Evolutionary conservation across 1,139 yeast genomes (phyloP).

Genomic region (Ogataea hybrid): DNA sequence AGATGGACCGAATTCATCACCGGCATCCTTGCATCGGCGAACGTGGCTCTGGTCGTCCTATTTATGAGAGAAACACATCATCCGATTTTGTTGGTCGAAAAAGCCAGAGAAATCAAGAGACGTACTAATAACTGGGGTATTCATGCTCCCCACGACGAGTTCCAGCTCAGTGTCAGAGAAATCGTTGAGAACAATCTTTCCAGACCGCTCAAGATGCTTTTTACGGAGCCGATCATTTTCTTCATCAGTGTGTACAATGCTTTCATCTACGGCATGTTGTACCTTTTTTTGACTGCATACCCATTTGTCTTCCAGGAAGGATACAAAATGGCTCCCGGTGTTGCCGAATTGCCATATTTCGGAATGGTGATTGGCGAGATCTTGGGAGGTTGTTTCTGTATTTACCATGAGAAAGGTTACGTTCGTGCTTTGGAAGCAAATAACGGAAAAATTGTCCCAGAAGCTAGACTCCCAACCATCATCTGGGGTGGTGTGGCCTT

Average conservation of each 20-base stretch:
- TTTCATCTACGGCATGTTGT: slow-evolving; percentile 80
- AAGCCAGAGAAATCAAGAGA: slow-evolving; percentile 61
- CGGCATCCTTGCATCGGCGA: slow-evolving; percentile 55
- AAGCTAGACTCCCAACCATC: slow-evolving; percentile 75
- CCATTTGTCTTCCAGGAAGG: slow-evolving; percentile 69
- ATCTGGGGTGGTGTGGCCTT: slow-evolving; percentile 65
- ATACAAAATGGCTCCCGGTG: slow-evolving; percentile 57
- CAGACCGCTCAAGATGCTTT: slow-evolving; percentile 68
- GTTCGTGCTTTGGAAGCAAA: slow-evolving; percentile 40
- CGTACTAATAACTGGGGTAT: slow-evolving; percentile 74
- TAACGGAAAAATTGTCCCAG: slow-evolving; percentile 69
- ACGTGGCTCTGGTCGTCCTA: slow-evolving; percentile 37
- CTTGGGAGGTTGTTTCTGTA: slow-evolving; percentile 51
- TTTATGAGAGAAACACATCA: slow-evolving; percentile 65
- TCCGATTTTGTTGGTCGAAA: slow-evolving; percentile 54
- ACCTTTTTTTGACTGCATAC: slow-evolving; percentile 73
- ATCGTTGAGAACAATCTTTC: slow-evolving; percentile 66
- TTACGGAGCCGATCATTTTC: slow-evolving; percentile 70
- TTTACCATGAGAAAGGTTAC: slow-evolving; percentile 37
- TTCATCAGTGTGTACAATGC: slow-evolving; percentile 73
- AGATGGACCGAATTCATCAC: slow-evolving; percentile 72
- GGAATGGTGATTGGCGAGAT: slow-evolving; percentile 61
- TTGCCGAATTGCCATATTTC: slow-evolving; percentile 61
- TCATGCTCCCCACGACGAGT: slow-evolving; percentile 79
- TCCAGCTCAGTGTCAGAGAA: slow-evolving; percentile 57